Conservation (phyloP, 2,329 filamentous ascomycete genomes). For the Parastagonospora avenae region DNA sequence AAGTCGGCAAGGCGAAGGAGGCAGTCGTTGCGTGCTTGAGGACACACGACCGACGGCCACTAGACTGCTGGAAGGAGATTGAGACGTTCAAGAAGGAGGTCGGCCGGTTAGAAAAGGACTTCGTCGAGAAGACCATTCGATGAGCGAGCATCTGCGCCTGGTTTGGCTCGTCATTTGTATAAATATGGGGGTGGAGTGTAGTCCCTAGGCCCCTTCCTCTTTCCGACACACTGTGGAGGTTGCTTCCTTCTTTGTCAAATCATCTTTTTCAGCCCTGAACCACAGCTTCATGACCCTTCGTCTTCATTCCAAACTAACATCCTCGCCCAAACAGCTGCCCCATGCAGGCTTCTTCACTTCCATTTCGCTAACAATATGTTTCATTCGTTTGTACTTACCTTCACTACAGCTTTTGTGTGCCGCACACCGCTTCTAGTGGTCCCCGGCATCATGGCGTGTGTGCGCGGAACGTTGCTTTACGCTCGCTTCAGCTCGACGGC, state of each 20-base stretch:
- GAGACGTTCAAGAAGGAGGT: constrained; percentile 90
- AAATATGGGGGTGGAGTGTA: constrained; percentile 24
- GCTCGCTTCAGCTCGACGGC: background rate
- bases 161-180: constrained; percentile 22
- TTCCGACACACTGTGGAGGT: background rate
- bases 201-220: constrained; percentile 1
- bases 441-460: no score
- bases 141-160: constrained; percentile 23
- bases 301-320: background rate
- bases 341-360: no score
- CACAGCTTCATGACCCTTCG: no score
- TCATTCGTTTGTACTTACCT: no score
- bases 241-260: background rate
- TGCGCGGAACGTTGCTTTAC: no score
- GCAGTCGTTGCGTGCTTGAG: constrained; percentile 81
- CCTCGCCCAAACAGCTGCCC: no score
- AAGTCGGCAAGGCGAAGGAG: constrained; percentile 74
- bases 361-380: no score
- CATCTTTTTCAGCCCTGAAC: background rate
- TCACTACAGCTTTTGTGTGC: no score
- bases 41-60: constrained; percentile 81
- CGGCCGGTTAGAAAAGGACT: constrained; percentile 79
- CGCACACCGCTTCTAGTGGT: no score
- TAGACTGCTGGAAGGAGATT: constrained; percentile 95
- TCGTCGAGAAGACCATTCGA: constrained; percentile 80